phyloP scores from a whole-genome alignment of 1,284 basidiomycete genomes.

The Hymenochaete sp. region DNA sequence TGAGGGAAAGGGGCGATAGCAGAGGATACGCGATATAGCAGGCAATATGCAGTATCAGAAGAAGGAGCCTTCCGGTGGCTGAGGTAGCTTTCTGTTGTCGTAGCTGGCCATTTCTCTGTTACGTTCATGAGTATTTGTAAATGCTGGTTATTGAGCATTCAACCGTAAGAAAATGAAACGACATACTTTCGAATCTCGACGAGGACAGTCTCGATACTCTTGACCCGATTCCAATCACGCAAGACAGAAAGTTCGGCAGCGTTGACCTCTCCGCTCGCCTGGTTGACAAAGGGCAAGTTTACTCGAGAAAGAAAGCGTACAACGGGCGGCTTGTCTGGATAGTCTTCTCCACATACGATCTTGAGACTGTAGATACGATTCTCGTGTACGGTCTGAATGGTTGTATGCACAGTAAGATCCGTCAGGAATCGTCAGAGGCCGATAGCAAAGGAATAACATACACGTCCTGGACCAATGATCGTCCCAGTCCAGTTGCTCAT shows the following conservation, averaged over 20 bases:
- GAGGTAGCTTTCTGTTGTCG: slow-evolving; percentile 87
- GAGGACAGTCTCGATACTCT: slow-evolving; percentile 81
- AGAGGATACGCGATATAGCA: too few relatives aligned
- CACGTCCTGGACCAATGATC: slow-evolving; percentile 96
- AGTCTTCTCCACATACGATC: slow-evolving; percentile 77
- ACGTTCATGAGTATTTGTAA: not conserved
- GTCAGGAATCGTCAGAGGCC: too few relatives aligned
- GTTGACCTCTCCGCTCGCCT: slow-evolving; percentile 72
- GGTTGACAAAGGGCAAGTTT: slow-evolving; percentile 89
- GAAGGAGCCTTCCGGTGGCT: slow-evolving; percentile 82
- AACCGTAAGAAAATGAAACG: not conserved
- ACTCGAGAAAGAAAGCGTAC: slow-evolving; percentile 85
- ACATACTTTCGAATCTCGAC: slow-evolving; percentile 84
- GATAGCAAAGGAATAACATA: slow-evolving; percentile 39
- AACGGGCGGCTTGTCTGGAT: slow-evolving; percentile 77
- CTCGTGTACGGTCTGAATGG: slow-evolving; percentile 82
- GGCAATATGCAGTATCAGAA: too few relatives aligned
- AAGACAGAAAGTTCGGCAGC: slow-evolving; percentile 61
- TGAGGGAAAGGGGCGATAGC: too few relatives aligned
- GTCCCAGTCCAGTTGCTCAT: slow-evolving; percentile 99
- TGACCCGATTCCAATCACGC: slow-evolving; percentile 62
- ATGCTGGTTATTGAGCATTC: not conserved
- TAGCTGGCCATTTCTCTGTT: slow-evolving; percentile 89
- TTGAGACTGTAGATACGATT: slow-evolving; percentile 97
- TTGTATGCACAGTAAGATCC: too few relatives aligned